phyloP scores from a whole-genome alignment of 306 rosid species.

The Rosa multiflora region DNA sequence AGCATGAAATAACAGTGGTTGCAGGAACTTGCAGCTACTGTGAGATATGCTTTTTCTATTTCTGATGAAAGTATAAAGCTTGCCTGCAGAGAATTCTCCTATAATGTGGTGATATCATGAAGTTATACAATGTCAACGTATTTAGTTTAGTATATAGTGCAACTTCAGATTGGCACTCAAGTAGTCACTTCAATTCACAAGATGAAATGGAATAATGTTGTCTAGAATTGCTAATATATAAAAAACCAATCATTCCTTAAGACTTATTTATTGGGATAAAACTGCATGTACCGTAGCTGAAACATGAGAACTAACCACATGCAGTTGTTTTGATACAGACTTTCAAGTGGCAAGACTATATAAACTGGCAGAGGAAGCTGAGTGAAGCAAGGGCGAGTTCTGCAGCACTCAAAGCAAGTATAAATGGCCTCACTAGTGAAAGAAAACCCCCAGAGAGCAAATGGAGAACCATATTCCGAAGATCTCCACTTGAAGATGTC shows the following conservation, averaged over 20 bases:
- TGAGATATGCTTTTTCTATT: not conserved
- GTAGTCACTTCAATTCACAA: not conserved
- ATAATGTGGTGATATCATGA: not conserved
- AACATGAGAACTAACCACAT: not conserved
- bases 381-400: constrained; percentile 71
- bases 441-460: constrained; percentile 54
- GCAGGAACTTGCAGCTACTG: not conserved
- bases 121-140: not conserved
- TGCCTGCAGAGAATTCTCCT: not conserved
- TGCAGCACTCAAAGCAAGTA: constrained; percentile 60
- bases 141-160: not conserved
- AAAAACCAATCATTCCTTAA: not conserved
- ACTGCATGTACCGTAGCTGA: not conserved
- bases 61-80: not conserved
- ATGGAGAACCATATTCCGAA: constrained; percentile 65
- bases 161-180: not conserved
- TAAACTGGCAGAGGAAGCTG: constrained; percentile 69
- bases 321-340: constrained; percentile 51
- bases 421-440: constrained; percentile 48
- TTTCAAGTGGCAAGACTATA: constrained; percentile 86
- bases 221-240: not conserved
- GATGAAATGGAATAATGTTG: not conserved
- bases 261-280: not conserved
- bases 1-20: not conserved
- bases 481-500: constrained; percentile 59